Percentiles rank a stretch among this genome's conserved stretches.
Evolutionary conservation across 2,329 filamentous ascomycete genomes (phyloP).

Genomic region (Phialophora macrospora): DNA sequence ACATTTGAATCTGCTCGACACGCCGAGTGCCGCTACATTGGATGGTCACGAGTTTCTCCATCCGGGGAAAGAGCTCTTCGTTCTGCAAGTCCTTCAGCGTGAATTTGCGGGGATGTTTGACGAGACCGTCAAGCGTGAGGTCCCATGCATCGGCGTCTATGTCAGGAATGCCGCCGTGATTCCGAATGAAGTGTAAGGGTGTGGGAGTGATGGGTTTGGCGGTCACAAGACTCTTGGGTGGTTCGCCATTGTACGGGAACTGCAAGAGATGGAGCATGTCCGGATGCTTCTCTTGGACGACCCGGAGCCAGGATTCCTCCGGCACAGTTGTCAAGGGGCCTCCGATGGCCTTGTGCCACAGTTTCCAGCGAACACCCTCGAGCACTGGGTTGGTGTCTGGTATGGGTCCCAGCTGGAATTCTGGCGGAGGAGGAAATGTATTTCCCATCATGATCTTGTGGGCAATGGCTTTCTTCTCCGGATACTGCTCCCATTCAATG

Average conservation of each 20-base stretch:
- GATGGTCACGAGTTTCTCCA: slow-evolving; percentile 64
- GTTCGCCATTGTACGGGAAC: slow-evolving; percentile 69
- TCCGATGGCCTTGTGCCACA: slow-evolving; percentile 62
- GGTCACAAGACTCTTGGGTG: slow-evolving; percentile 63
- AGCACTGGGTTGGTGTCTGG: slow-evolving; percentile 64
- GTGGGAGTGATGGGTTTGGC: slow-evolving; percentile 65
- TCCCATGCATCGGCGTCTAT: slow-evolving; percentile 63
- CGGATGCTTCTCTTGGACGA: slow-evolving; percentile 61
- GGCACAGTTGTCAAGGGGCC: slow-evolving; percentile 55
- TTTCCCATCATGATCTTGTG: slow-evolving; percentile 60
- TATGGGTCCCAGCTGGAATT: slow-evolving; percentile 62
- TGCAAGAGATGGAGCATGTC: slow-evolving; percentile 67
- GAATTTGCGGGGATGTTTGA: slow-evolving; percentile 62
- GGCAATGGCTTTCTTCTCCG: slow-evolving; percentile 67
- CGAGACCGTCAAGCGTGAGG: slow-evolving; percentile 64
- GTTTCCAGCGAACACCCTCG: slow-evolving; percentile 61
- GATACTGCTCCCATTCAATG: slow-evolving; percentile 72
- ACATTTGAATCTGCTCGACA: slow-evolving; percentile 69
- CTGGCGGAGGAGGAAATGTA: slow-evolving; percentile 57
- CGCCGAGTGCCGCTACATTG: slow-evolving; percentile 73
- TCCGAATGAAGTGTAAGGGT: slow-evolving; percentile 68
- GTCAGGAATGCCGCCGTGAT: slow-evolving; percentile 72
- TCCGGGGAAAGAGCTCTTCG: slow-evolving; percentile 63
- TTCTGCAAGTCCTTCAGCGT: slow-evolving; percentile 66
- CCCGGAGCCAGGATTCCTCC: slow-evolving; percentile 63